phyloP scores from a whole-genome alignment of 2,329 filamentous ascomycete genomes.

The Fusarium udum region DNA sequence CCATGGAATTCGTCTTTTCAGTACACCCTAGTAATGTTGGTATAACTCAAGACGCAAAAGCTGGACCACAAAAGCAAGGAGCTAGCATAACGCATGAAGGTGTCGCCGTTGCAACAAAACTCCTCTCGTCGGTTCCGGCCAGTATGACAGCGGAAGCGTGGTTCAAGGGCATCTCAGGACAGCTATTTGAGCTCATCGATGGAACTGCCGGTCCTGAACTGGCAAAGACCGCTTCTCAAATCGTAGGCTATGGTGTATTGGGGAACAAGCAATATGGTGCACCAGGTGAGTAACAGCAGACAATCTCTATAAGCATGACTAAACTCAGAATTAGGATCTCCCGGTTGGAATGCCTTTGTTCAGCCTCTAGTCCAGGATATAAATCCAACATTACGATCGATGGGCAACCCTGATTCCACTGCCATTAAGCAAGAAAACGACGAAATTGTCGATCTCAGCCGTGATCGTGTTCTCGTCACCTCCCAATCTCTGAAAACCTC shows the following conservation, averaged over 20 bases:
- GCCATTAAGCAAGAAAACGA: conserved; percentile 43
- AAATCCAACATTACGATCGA: conserved; percentile 52
- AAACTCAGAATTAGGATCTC: conserved; percentile 51
- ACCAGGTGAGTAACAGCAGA: conserved; percentile 55
- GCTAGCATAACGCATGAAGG: conserved; percentile 75
- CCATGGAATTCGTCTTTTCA: conserved; percentile 76
- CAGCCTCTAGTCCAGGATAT: conserved; percentile 65
- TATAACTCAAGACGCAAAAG: conserved; percentile 50
- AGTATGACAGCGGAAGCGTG: conserved; percentile 64
- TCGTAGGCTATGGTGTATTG: conserved; percentile 67
- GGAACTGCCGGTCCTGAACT: conserved; percentile 54
- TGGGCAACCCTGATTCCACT: neutral
- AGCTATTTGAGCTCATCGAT: conserved; percentile 70
- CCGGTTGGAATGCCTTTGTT: conserved; percentile 71
- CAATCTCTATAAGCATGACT: neutral
- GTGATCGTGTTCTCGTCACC: conserved; percentile 56
- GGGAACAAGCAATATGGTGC: conserved; percentile 71
- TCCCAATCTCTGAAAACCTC: conserved; percentile 59
- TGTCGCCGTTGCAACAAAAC: conserved; percentile 68
- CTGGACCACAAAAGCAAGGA: conserved; percentile 62
- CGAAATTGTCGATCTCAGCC: conserved; percentile 58
- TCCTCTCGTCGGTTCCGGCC: conserved; percentile 69
- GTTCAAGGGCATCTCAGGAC: conserved; percentile 68
- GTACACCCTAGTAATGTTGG: conserved; percentile 67
- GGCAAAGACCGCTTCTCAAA: conserved; percentile 50